A percentile compares a stretch with the other conserved stretches of the same genome.
Evolutionary conservation across 2,329 filamentous ascomycete species (phyloP).

Genomic region (Colletotrichum musicola): DNA sequence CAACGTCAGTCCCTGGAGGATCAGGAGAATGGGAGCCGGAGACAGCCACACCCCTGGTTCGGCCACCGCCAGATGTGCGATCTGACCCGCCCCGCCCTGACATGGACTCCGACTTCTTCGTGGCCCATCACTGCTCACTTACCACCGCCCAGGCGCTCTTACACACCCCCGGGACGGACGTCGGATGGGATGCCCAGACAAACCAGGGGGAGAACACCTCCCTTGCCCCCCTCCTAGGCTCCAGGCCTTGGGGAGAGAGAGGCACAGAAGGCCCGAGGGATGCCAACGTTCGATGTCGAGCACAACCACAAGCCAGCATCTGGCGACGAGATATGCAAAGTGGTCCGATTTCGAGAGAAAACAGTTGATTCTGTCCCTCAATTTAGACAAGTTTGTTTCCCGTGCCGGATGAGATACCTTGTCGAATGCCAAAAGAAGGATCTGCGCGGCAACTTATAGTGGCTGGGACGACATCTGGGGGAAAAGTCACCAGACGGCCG

Average conservation of each 20-base stretch:
- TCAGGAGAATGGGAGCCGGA: constrained; percentile 23
- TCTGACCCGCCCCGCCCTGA: constrained; percentile 37
- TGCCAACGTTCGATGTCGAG: constrained; percentile 45
- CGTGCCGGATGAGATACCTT: constrained; percentile 19
- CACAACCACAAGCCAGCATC: constrained; percentile 38
- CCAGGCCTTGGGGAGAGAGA: constrained; percentile 11
- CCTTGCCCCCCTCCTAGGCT: background rate
- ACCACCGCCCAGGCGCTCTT: constrained; percentile 26
- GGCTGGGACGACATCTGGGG: constrained; percentile 13
- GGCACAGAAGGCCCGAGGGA: constrained; percentile 30
- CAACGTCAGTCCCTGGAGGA: constrained; percentile 24
- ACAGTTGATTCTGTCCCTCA: constrained; percentile 44
- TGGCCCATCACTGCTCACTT: constrained; percentile 19
- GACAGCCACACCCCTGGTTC: constrained; percentile 33
- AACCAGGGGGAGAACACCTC: constrained; percentile 22
- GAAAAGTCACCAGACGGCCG: constrained; percentile 13
- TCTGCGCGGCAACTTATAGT: constrained; percentile 32
- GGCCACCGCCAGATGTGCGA: constrained; percentile 31
- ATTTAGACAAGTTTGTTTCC: constrained; percentile 39
- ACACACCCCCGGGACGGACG: constrained; percentile 34
- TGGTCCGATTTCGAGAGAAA: constrained; percentile 47
- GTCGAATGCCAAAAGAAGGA: constrained; percentile 30
- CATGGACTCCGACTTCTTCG: constrained; percentile 28
- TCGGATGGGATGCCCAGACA: constrained; percentile 38
- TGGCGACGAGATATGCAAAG: constrained; percentile 42